Percentiles rank a stretch among this genome's conserved stretches.
phyloP scores from a whole-genome alignment of 495 filamentous ascomycete genomes.

The Daldinia decipiens region DNA sequence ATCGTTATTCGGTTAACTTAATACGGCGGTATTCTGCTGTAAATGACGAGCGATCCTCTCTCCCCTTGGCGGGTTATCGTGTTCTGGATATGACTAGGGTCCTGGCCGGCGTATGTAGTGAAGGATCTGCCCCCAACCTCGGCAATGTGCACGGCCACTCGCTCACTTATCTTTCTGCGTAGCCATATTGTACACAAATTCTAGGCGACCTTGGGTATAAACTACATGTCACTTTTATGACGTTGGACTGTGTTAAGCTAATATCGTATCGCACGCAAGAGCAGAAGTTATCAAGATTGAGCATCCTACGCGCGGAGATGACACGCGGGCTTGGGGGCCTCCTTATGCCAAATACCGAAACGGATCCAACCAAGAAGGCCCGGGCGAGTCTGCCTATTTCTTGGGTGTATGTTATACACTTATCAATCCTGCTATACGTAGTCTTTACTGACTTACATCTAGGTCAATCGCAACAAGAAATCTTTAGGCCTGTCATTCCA shows the following conservation, averaged over 20 bases:
- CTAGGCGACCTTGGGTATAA: slow-evolving; percentile 92
- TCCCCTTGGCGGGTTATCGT: slow-evolving; percentile 82
- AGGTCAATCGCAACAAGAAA: slow-evolving; percentile 98
- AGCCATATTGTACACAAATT: slow-evolving; percentile 99
- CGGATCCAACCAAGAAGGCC: slow-evolving; percentile 69
- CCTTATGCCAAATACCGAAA: slow-evolving; percentile 83
- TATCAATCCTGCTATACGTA: not conserved
- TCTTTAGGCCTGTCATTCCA: slow-evolving; percentile 92
- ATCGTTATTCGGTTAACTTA: slow-evolving; percentile 2
- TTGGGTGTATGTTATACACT: slow-evolving; percentile 69
- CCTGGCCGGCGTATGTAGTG: slow-evolving; percentile 81
- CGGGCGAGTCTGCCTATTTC: slow-evolving; percentile 96
- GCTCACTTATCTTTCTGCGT: slow-evolving; percentile 17
- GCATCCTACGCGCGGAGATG: slow-evolving; percentile 90
- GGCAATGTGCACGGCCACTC: slow-evolving; percentile 22
- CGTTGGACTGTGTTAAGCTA: slow-evolving; percentile 26
- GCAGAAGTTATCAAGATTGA: slow-evolving; percentile 98
- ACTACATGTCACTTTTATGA: slow-evolving; percentile 38
- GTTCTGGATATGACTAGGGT: slow-evolving; percentile 98
- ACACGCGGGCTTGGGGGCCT: slow-evolving; percentile 96
- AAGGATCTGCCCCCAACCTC: slow-evolving; percentile 1
- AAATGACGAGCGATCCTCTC: slow-evolving; percentile 42
- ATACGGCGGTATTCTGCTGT: slow-evolving; percentile 42
- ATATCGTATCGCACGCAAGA: slow-evolving; percentile 59
- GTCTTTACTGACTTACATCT: slow-evolving; percentile 23